Percentiles rank a stretch among this genome's conserved stretches.
Conservation (phyloP, 805 yeast genomes). For the Monosporozyma siamensis region DNA sequence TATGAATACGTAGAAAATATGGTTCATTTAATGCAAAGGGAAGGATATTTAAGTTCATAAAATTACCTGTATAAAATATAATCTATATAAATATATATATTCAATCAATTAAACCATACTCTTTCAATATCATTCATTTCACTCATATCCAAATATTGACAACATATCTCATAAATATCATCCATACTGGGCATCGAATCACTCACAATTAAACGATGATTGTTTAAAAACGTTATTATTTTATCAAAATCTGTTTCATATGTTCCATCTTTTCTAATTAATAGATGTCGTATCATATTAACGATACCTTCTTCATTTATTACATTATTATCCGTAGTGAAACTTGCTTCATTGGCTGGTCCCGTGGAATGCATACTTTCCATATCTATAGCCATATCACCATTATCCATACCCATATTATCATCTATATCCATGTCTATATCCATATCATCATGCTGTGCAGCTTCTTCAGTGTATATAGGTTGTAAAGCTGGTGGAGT, state of each 20-base stretch:
- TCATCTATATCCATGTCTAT: too few relatives aligned
- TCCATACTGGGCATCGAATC: slow-evolving; percentile 10
- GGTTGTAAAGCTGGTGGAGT: background rate
- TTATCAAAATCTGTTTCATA: background rate
- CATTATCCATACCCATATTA: background rate
- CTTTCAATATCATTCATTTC: slow-evolving; percentile 20
- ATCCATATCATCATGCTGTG: background rate
- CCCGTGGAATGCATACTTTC: too few relatives aligned
- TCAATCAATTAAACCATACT: slow-evolving; percentile 7
- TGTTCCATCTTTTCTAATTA: background rate
- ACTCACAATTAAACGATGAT: background rate
- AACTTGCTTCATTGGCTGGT: too few relatives aligned
- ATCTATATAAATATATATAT: background rate
- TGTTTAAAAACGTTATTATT: background rate
- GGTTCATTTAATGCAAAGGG: slow-evolving; percentile 13
- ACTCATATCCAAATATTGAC: slow-evolving; percentile 19
- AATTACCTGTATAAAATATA: background rate
- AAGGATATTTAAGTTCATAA: slow-evolving; percentile 11
- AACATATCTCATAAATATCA: slow-evolving; percentile 21
- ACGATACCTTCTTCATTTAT: too few relatives aligned
- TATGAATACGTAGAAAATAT: slow-evolving; percentile 48
- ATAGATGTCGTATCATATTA: background rate
- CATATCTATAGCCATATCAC: too few relatives aligned
- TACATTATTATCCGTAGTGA: background rate
- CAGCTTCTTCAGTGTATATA: background rate